Conservation (phyloP, 2,329 filamentous ascomycete species). For the Talaromyces pinophilus region DNA sequence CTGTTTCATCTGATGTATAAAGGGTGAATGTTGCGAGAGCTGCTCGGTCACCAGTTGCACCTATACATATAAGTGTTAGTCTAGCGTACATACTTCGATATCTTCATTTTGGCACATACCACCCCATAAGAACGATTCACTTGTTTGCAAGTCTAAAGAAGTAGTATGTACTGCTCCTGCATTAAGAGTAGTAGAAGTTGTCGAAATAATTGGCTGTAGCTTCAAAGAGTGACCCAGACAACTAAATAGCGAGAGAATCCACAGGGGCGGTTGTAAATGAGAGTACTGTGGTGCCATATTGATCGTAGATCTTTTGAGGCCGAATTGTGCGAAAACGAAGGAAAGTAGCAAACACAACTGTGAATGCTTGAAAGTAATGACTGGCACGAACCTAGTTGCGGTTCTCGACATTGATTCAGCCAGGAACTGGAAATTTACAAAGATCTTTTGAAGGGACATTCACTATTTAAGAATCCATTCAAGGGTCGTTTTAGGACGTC, state of each 20-base stretch:
- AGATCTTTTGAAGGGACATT: not conserved
- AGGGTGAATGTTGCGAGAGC: constrained; percentile 17
- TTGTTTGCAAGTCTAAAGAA: constrained; percentile 7
- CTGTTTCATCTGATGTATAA: not conserved
- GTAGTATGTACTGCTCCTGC: constrained; percentile 11
- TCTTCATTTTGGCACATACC: not conserved
- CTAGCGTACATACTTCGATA: not conserved
- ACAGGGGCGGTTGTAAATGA: not conserved
- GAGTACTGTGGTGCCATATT: not conserved
- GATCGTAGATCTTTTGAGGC: not conserved
- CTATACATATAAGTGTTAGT: not conserved
- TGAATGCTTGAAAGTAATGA: not conserved
- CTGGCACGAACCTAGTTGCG: not conserved
- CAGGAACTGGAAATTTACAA: not conserved
- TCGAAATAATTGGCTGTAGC: constrained; percentile 4
- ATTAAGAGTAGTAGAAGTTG: constrained; percentile 1
- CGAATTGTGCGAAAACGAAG: not conserved
- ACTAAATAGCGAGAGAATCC: constrained; percentile 5
- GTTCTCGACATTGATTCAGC: not conserved
- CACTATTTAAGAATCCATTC: not conserved
- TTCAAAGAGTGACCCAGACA: constrained; percentile 6
- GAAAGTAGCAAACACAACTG: not conserved
- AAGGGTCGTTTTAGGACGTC: not conserved
- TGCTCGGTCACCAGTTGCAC: not conserved
- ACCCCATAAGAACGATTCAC: constrained; percentile 19